Base-by-base conservation (phyloP, 176 grass and related monocot species). In the Chloris gayana region DNA sequence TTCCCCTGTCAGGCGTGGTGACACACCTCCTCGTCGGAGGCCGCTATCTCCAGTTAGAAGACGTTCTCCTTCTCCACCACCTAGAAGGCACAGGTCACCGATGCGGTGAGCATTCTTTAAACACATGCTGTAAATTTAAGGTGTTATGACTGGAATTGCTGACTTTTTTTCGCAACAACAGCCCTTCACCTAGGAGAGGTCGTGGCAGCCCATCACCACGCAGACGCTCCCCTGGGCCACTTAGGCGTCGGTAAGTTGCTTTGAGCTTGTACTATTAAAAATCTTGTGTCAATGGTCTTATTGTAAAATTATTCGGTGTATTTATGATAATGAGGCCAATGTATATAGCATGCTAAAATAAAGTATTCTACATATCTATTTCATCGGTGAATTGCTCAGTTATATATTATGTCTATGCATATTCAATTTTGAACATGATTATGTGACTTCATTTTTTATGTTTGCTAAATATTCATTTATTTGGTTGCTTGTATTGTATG, bases 61-160 rank as follows among this genome's bases (percentile, higher is more conserved):
- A 54, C 90, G 80, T 44, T 95, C 96, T 80, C 96, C 88, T 77
- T 93, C 94, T 5, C 90, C 92, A n/a, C 80, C 77, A n/a, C 89
- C 82, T 82, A 86, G 96, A 80, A 92, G 96, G 82, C 80, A 88
- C 79, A 89, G 96, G 45, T 93, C 92, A 74, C 96, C 92, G 53
- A 51, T 82, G 27, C 77, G 86, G 96, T 95, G 73, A 93, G 80
- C 46, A 70, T 68, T 83, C 4, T 56, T 14, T 58, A 21, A 34
- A 41, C 81, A 32, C 13, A n/a, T 38, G 85, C 34, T 14, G 31
- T 84, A 21, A 47, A 32, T 64, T 25, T 86, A 62, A 6, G 26
- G 9, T 34, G 22, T 14, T 70, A 25, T 88, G 9, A 45, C 1
- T 60, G 2, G 57, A 70, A 78, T 30, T 75, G 29, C 58, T 91